Percentiles rank a stretch among this genome's conserved stretches.
Evolutionary conservation across 129 eudicot species (phyloP).

Genomic region (Centrapalus pauciflorus): DNA sequence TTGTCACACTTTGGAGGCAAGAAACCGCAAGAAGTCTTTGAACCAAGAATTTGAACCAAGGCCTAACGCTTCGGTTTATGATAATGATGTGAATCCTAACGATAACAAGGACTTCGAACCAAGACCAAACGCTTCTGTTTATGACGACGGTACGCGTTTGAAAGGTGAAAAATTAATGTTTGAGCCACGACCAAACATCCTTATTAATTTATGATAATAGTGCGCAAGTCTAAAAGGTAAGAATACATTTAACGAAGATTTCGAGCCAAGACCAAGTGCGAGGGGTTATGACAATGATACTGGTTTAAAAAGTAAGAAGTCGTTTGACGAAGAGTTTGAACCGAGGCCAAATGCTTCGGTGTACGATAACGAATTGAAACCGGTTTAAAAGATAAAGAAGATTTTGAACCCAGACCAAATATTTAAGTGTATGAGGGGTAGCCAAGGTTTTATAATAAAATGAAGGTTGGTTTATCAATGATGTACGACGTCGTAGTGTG

Average conservation of each 20-base stretch:
- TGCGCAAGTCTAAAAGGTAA: not conserved
- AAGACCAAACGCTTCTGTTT: not conserved
- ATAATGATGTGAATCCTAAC: not conserved
- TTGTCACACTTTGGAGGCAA: not conserved
- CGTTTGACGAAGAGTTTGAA: not conserved
- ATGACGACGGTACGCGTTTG: not conserved
- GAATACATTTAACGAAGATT: not conserved
- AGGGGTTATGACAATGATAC: not conserved
- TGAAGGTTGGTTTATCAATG: too few relatives aligned
- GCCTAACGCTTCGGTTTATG: not conserved
- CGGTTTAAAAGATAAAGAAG: not conserved
- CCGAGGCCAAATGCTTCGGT: not conserved
- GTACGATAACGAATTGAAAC: not conserved
- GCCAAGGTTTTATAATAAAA: too few relatives aligned
- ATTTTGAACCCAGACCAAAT: not conserved
- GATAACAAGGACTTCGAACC: not conserved
- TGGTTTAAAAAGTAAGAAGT: not conserved
- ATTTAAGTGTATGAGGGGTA: not conserved
- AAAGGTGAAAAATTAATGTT: not conserved
- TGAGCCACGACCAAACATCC: not conserved
- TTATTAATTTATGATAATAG: not conserved
- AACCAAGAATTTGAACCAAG: not conserved
- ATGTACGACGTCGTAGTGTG: too few relatives aligned
- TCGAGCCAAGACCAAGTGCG: not conserved
- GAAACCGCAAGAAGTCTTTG: not conserved